Conservation (phyloP, 495 filamentous ascomycete species). For the Penicillium crystallinum region DNA sequence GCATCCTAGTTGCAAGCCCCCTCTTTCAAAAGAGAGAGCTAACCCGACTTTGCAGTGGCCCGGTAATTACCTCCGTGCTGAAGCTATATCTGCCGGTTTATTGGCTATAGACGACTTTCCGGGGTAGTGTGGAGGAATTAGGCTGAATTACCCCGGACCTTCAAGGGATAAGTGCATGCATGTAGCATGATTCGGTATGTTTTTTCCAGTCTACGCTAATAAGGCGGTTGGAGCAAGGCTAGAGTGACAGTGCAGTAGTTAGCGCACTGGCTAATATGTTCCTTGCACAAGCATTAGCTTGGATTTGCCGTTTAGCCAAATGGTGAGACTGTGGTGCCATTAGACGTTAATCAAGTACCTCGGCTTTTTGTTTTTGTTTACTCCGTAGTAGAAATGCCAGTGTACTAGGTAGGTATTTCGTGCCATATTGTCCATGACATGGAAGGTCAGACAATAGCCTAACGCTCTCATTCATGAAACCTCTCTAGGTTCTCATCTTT, state of each 20-base stretch:
- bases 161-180: not conserved
- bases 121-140: conserved; percentile 1
- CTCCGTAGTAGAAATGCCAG: too few relatives aligned
- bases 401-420: too few relatives aligned
- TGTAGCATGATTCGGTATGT: not conserved
- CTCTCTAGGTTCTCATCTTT: too few relatives aligned
- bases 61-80: not conserved
- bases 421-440: too few relatives aligned
- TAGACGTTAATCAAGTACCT: not conserved
- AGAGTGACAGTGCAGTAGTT: not conserved
- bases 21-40: not conserved
- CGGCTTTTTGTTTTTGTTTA: not conserved
- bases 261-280: not conserved
- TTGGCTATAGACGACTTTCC: not conserved
- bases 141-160: not conserved
- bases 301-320: not conserved
- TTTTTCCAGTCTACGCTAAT: not conserved
- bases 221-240: not conserved
- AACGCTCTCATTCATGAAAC: too few relatives aligned
- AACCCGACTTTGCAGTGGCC: not conserved
- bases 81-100: not conserved
- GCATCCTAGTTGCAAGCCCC: not conserved
- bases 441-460: too few relatives aligned
- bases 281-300: not conserved
- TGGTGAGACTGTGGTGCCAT: not conserved